Evolutionary conservation across 257 asterid species (phyloP).

Genomic region (Linaria vulgaris): DNA sequence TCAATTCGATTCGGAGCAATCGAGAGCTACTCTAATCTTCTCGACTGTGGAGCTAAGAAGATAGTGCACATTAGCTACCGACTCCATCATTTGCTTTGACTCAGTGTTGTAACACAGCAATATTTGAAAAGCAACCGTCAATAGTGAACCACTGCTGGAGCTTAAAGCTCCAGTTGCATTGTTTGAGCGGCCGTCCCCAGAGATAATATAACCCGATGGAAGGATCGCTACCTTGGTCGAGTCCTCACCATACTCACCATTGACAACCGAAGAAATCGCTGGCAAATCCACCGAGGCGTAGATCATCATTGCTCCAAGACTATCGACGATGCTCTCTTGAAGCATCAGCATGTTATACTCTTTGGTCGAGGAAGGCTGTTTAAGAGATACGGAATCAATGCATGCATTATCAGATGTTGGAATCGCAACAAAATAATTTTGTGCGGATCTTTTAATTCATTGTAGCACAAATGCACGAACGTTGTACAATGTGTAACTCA

Average conservation of each 20-base stretch:
- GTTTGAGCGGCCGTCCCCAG: slow-evolving; percentile 43
- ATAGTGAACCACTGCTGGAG: slow-evolving; percentile 62
- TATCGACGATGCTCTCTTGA: slow-evolving; percentile 62
- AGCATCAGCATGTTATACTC: slow-evolving; percentile 50
- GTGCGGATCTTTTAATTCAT: too few species aligned
- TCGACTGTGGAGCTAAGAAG: slow-evolving; percentile 50
- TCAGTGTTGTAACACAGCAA: slow-evolving; percentile 27
- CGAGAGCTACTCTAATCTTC: slow-evolving; percentile 43
- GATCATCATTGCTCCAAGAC: slow-evolving; percentile 46
- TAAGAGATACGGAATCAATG: background rate
- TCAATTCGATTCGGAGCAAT: slow-evolving; percentile 22
- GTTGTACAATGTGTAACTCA: too few species aligned
- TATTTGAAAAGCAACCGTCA: slow-evolving; percentile 57
- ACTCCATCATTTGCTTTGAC: slow-evolving; percentile 51
- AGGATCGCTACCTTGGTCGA: slow-evolving; percentile 36
- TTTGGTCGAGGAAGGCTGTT: slow-evolving; percentile 45
- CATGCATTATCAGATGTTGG: background rate
- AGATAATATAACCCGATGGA: slow-evolving; percentile 67
- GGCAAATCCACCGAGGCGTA: slow-evolving; percentile 48
- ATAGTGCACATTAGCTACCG: slow-evolving; percentile 40
- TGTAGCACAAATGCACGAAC: slow-evolving; percentile 4
- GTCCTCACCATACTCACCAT: slow-evolving; percentile 52
- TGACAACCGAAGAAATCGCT: slow-evolving; percentile 33
- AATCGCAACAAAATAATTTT: too few species aligned
- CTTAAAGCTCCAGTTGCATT: slow-evolving; percentile 27